Conservation (phyloP, 1,139 yeast species). For the Nakaseomyces delphensis region DNA sequence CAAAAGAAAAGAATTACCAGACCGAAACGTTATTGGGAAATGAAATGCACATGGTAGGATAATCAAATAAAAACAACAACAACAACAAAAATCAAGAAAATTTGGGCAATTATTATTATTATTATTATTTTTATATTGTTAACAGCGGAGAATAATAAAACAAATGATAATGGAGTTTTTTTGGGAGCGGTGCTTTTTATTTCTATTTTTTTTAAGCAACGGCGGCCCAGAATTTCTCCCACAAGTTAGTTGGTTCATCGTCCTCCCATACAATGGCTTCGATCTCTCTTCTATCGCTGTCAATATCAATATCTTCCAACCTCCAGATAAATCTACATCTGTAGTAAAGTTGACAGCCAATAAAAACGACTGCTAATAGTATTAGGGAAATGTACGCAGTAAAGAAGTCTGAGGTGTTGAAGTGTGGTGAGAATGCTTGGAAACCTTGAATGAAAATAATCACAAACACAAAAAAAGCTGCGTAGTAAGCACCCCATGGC, state of each 20-base stretch:
- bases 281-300: slow-evolving; percentile 51
- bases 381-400: slow-evolving; percentile 53
- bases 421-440: slow-evolving; percentile 44
- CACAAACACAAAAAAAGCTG: slow-evolving; percentile 41
- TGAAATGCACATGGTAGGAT: too few relatives aligned
- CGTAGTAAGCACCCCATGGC: slow-evolving; percentile 57
- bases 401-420: slow-evolving; percentile 43
- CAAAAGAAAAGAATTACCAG: too few relatives aligned
- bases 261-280: slow-evolving; percentile 51
- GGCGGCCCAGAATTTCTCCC: slow-evolving; percentile 49
- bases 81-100: too few relatives aligned
- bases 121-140: too few relatives aligned
- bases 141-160: not conserved
- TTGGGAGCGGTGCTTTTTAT: too few relatives aligned
- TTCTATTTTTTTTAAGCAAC: slow-evolving; percentile 19
- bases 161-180: not conserved
- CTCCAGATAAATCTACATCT: slow-evolving; percentile 36
- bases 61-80: too few relatives aligned
- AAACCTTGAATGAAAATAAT: slow-evolving; percentile 61
- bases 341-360: slow-evolving; percentile 44
- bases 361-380: slow-evolving; percentile 41
- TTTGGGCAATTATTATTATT: too few relatives aligned
- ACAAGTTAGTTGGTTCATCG: slow-evolving; percentile 40
- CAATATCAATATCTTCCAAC: slow-evolving; percentile 53
- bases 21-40: too few relatives aligned